Evolutionary conservation across 2,329 filamentous ascomycete species (phyloP).

Genomic region (Trichoderma sp.): DNA sequence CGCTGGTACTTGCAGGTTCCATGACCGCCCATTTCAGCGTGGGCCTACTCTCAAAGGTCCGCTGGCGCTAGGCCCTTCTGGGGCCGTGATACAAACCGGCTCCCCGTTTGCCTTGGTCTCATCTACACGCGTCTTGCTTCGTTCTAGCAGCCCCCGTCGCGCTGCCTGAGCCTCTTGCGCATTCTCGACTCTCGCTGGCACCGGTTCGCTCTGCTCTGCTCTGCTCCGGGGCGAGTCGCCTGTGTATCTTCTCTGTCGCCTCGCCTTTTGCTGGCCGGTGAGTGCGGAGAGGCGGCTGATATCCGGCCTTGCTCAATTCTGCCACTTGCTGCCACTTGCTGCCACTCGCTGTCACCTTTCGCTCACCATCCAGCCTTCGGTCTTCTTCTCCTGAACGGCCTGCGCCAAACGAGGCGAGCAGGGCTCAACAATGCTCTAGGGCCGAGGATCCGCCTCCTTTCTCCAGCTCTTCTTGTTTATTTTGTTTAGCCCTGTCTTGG

Average conservation of each 20-base stretch:
- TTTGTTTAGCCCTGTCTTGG: background rate
- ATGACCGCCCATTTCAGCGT: background rate
- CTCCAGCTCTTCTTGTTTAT: background rate
- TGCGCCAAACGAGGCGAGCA: constrained; percentile 8
- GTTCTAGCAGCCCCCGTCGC: constrained; percentile 14
- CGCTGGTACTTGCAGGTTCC: background rate
- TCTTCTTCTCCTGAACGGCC: background rate
- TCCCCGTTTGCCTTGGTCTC: constrained; percentile 17
- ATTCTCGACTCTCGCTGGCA: background rate
- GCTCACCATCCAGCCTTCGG: background rate
- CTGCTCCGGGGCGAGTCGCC: background rate
- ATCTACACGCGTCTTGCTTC: constrained; percentile 20
- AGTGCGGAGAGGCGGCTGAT: background rate
- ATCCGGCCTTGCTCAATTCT: background rate
- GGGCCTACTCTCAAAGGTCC: background rate
- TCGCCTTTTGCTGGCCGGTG: background rate
- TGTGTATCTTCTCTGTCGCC: background rate
- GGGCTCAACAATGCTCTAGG: constrained; percentile 6
- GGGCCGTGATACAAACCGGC: constrained; percentile 10
- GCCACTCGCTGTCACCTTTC: background rate
- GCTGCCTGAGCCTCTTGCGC: constrained; percentile 5
- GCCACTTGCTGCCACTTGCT: background rate
- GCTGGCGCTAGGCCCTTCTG: constrained; percentile 17
- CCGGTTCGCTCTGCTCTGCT: background rate
- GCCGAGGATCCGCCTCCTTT: background rate